phyloP scores from a whole-genome alignment of 805 yeast genomes.

The Jamesozyma jinghongensis region DNA sequence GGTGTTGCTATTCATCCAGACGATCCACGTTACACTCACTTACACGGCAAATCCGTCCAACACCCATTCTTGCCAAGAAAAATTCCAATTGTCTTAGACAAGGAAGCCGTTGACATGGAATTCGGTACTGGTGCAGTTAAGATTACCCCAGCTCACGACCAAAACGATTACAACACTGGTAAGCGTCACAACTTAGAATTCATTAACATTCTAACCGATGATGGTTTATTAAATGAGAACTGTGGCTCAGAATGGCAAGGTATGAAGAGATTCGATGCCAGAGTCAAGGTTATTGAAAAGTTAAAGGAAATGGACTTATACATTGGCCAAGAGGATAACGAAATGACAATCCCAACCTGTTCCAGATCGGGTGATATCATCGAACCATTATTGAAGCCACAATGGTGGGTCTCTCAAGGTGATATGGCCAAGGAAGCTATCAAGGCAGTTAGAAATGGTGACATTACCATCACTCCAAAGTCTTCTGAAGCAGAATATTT shows the following conservation, averaged over 20 bases:
- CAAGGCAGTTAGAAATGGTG: constrained; percentile 74
- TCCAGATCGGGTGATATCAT: constrained; percentile 95
- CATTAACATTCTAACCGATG: constrained; percentile 84
- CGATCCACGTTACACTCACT: constrained; percentile 83
- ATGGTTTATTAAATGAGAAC: constrained; percentile 80
- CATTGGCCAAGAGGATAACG: constrained; percentile 84
- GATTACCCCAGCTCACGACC: constrained; percentile 97
- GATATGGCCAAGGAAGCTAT: constrained; percentile 85
- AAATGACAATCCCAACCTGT: constrained; percentile 91
- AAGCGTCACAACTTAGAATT: constrained; percentile 85
- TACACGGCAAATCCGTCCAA: constrained; percentile 84
- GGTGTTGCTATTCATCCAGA: constrained; percentile 97
- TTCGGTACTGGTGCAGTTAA: constrained; percentile 99
- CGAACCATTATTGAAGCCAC: constrained; percentile 95
- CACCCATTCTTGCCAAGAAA: constrained; percentile 86
- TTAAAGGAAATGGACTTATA: constrained; percentile 66
- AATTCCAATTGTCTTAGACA: constrained; percentile 81
- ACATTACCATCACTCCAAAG: constrained; percentile 74
- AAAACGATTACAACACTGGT: constrained; percentile 94
- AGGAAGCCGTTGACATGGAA: constrained; percentile 96
- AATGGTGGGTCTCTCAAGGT: constrained; percentile 96
- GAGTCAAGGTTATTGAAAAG: constrained; percentile 70
- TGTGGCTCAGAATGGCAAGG: constrained; percentile 88
- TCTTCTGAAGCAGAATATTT: constrained; percentile 87
- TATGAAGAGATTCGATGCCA: constrained; percentile 88